Evolutionary conservation across 306 rosid genomes (phyloP).

Genomic region (Fagus crenata): DNA sequence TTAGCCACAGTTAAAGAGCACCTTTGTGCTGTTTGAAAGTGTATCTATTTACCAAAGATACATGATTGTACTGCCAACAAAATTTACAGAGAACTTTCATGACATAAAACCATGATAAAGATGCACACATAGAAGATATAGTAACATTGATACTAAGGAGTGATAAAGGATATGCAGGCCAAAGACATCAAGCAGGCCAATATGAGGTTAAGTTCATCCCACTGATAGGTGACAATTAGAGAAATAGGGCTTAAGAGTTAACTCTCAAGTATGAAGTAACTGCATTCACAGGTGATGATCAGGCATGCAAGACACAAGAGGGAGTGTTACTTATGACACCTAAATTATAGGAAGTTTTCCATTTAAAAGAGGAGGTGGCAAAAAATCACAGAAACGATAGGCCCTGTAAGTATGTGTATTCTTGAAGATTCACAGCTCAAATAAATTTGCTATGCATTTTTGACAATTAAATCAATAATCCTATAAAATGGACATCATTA

Average conservation of each 20-base stretch:
- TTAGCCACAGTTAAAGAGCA: background rate
- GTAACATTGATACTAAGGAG: background rate
- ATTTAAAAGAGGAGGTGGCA: background rate
- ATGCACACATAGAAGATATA: background rate
- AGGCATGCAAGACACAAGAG: background rate
- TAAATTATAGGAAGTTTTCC: background rate
- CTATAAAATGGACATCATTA: background rate
- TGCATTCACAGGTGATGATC: background rate
- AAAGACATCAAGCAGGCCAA: background rate
- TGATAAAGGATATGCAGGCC: background rate
- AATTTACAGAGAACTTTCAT: background rate
- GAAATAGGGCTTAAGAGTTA: background rate
- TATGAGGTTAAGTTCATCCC: background rate
- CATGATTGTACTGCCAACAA: background rate
- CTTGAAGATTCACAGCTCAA: background rate
- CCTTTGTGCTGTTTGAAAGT: background rate
- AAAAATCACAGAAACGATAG: background rate
- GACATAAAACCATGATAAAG: background rate
- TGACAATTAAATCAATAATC: too few species aligned
- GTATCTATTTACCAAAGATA: background rate
- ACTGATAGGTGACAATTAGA: background rate
- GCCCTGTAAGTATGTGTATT: background rate
- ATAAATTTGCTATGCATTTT: too few species aligned
- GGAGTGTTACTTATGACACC: background rate
- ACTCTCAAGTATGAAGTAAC: background rate